These are phyloP conservation scores for Hanseniaspora lachancei DNA, from an alignment of 805 yeast species.

Conservation along the genomic window DNA sequence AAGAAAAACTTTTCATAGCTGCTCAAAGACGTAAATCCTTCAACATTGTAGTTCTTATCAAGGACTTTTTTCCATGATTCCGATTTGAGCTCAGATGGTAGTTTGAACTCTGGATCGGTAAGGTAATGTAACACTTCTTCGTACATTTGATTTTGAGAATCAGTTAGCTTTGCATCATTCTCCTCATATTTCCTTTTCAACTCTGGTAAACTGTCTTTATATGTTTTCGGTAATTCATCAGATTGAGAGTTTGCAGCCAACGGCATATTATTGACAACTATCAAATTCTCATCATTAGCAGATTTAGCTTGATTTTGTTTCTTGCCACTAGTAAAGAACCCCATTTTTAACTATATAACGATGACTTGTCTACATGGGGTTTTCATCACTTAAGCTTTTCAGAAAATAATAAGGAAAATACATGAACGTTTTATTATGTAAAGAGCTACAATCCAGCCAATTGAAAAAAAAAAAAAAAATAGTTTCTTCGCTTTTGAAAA, in stretches of 20 bases:
- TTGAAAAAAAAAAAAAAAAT: too few relatives aligned
- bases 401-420: neutral
- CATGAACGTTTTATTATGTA: too few relatives aligned
- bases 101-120: constrained; percentile 16
- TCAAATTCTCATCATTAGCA: neutral
- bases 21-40: constrained; percentile 27
- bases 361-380: neutral
- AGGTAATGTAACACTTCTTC: constrained; percentile 17
- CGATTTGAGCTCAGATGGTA: constrained; percentile 16
- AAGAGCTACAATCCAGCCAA: too few relatives aligned
- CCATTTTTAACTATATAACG: neutral
- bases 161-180: constrained; percentile 15
- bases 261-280: neutral
- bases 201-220: neutral
- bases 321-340: constrained; percentile 9
- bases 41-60: constrained; percentile 27
- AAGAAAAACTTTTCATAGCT: constrained; percentile 28
- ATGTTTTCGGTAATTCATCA: constrained; percentile 1
- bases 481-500: too few relatives aligned
- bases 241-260: neutral
- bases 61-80: constrained; percentile 2
- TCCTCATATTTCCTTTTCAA: constrained; percentile 5
- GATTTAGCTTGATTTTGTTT: neutral
- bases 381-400: neutral
- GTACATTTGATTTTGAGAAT: constrained; percentile 18